A percentile compares a stretch with the other conserved stretches of the same genome.
These are phyloP conservation scores for Termitomyces sp. DNA, from an alignment of 768 basidiomycete genomes.

Conservation along the genomic window DNA sequence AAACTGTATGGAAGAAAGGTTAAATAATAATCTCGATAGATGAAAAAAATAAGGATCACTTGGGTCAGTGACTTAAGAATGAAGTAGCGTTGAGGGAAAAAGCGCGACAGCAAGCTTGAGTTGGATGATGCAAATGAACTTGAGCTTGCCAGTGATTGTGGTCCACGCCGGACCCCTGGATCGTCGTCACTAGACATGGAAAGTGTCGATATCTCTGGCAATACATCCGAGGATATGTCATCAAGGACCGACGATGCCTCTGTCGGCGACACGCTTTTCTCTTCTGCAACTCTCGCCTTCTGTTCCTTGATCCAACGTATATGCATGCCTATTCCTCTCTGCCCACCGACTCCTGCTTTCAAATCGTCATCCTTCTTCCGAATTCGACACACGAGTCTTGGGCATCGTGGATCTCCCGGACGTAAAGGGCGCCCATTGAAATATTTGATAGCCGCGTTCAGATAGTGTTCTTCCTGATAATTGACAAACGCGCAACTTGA, in stretches of 20 bases:
- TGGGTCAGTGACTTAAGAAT: constrained; percentile 86
- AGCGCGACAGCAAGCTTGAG: constrained; percentile 67
- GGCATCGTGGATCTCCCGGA: constrained; percentile 65
- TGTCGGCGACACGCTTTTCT: constrained; percentile 13
- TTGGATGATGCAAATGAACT: constrained; percentile 76
- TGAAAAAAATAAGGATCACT: constrained; percentile 33
- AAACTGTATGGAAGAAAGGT: constrained; percentile 34
- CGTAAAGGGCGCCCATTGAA: constrained; percentile 75
- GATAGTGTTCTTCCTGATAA: constrained; percentile 56
- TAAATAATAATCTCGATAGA: background rate
- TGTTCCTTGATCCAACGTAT: constrained; percentile 71
- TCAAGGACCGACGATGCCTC: constrained; percentile 4
- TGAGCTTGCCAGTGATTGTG: constrained; percentile 40
- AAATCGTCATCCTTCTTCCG: constrained; percentile 80
- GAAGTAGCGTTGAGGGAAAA: constrained; percentile 89
- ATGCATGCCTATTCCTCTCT: constrained; percentile 84
- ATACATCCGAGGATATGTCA: constrained; percentile 22
- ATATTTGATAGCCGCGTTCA: constrained; percentile 60
- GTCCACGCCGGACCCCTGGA: constrained; percentile 12
- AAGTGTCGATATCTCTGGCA: constrained; percentile 20
- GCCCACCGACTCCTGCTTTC: constrained; percentile 86
- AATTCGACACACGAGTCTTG: constrained; percentile 77
- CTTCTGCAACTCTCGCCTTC: constrained; percentile 29
- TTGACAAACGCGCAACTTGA: constrained; percentile 95
- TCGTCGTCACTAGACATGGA: constrained; percentile 42